Base-by-base conservation (phyloP, 1,284 basidiomycete genomes). In the Amylostereum areolatum region DNA sequence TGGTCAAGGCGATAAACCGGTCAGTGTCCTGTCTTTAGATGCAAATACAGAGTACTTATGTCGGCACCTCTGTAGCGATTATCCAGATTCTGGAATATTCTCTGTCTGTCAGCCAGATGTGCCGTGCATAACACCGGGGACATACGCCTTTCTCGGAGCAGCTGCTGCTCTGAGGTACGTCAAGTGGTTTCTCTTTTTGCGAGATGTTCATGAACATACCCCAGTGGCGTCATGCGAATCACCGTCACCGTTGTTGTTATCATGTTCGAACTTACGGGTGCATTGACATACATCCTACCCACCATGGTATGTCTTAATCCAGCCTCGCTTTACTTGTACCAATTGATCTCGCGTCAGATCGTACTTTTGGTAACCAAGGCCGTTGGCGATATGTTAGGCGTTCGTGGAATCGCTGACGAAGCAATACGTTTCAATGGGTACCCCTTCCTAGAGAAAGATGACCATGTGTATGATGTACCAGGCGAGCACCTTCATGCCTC, bases 251-350 rank as follows among this genome's bases (percentile, higher is more conserved):
- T 99, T 2, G 97, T 98, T 2, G 97, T 99, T 48, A 97, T 99
- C 69, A 99, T 99, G 95, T 98, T 98, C 66, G 97, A 99, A 64
- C 77, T 99, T n/a, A 99, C 97, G 1, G 97, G 97, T 7, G 96
- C 97, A 1, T 68, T 99, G 59, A 98, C 94, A 9, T 99, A 99
- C 66, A 97, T 99, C 58, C 71, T 99, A 29, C 97, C 97, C 0
- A 97, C 94, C 3, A 99, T 99, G 97, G 93, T 92, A 57, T 3
- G 24, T 34, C 2, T 3, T 11, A 7, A 5, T 39, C 5, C 46
- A 28, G 1, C 43, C 46, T 35, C 12, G n/a, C 28, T 51, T 4
- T 51, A 50, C 51, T 36, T 45, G 37, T 32, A 43, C 50, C 18
- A 55, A 30, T 43, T 43, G 32, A 24, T 34, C 32, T 25, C 6